Evolutionary conservation across 106 monocot species (phyloP).

Genomic region (Acorus calamus): DNA sequence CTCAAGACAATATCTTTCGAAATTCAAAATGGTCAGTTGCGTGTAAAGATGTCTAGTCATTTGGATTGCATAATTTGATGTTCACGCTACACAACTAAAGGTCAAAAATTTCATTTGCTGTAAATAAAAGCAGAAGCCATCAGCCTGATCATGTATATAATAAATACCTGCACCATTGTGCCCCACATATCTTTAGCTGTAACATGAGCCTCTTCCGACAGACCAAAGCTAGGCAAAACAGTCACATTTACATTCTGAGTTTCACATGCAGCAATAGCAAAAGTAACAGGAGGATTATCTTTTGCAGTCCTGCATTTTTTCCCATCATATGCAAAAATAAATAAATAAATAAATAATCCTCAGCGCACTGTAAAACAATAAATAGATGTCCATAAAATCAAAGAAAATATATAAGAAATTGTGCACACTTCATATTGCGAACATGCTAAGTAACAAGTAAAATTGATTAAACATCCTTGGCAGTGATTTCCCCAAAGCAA

Average conservation of each 20-base stretch:
- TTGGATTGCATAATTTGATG: neutral
- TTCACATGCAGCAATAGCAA: slow-evolving; percentile 97
- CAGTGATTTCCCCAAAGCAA: no score
- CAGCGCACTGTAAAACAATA: slow-evolving; percentile 3
- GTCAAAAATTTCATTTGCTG: no score
- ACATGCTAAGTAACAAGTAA: no score
- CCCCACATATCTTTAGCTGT: slow-evolving; percentile 93
- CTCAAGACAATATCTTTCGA: neutral
- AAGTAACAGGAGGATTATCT: slow-evolving; percentile 95
- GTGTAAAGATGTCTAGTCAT: neutral
- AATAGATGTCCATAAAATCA: neutral
- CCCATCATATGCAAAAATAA: neutral
- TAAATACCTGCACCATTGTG: slow-evolving; percentile 65
- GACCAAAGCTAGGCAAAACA: slow-evolving; percentile 75
- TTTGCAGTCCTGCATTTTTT: slow-evolving; percentile 72
- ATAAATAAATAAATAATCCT: no score
- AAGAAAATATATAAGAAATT: neutral
- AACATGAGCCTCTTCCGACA: slow-evolving; percentile 44
- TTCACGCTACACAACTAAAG: neutral
- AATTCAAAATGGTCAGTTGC: neutral
- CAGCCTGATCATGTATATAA: no score
- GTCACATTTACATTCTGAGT: slow-evolving; percentile 98
- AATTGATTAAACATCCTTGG: no score
- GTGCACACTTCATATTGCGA: no score
- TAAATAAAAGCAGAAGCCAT: no score